Evolutionary conservation across 495 filamentous ascomycete genomes (phyloP).

Genomic region (Trichoderma virens): DNA sequence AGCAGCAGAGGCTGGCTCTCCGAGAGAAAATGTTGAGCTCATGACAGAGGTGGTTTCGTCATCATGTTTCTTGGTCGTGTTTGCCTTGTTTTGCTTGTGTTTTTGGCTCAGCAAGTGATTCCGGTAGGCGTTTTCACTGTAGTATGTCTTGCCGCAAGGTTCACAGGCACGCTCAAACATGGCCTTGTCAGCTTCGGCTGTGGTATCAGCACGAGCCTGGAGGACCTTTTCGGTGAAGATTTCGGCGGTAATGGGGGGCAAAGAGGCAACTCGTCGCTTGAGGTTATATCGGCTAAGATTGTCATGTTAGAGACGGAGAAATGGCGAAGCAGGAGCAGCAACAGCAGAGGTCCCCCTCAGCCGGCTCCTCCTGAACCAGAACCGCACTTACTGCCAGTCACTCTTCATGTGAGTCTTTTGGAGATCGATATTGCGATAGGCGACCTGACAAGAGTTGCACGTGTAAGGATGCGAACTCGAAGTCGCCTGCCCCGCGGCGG

Average conservation of each 20-base stretch:
- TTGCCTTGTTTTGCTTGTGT: slow-evolving; percentile 62
- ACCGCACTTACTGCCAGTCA: slow-evolving; percentile 85
- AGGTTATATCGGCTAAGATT: slow-evolving; percentile 83
- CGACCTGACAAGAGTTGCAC: slow-evolving; percentile 96
- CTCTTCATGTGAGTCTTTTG: slow-evolving; percentile 93
- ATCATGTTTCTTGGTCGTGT: slow-evolving; percentile 29
- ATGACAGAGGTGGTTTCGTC: slow-evolving; percentile 80
- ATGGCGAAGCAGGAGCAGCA: not conserved
- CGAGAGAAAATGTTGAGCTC: slow-evolving; percentile 85
- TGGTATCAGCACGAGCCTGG: slow-evolving; percentile 77
- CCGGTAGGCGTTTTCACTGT: slow-evolving; percentile 87
- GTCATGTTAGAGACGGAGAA: slow-evolving; percentile 14
- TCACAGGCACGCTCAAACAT: slow-evolving; percentile 78
- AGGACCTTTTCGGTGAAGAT: slow-evolving; percentile 94
- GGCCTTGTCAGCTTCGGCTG: slow-evolving; percentile 78
- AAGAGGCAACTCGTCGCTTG: slow-evolving; percentile 85
- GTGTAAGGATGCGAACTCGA: slow-evolving; percentile 74
- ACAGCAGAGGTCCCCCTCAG: too few species aligned
- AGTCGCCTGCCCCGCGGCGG: slow-evolving; percentile 25
- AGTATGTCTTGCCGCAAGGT: slow-evolving; percentile 86
- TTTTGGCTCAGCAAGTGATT: slow-evolving; percentile 92
- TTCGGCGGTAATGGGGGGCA: slow-evolving; percentile 88
- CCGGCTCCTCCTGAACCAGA: not conserved
- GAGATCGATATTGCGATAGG: slow-evolving; percentile 87
- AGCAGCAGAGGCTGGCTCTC: slow-evolving; percentile 57